Conservation (phyloP, 495 filamentous ascomycete genomes). For the Parathielavia hyrcaniae region DNA sequence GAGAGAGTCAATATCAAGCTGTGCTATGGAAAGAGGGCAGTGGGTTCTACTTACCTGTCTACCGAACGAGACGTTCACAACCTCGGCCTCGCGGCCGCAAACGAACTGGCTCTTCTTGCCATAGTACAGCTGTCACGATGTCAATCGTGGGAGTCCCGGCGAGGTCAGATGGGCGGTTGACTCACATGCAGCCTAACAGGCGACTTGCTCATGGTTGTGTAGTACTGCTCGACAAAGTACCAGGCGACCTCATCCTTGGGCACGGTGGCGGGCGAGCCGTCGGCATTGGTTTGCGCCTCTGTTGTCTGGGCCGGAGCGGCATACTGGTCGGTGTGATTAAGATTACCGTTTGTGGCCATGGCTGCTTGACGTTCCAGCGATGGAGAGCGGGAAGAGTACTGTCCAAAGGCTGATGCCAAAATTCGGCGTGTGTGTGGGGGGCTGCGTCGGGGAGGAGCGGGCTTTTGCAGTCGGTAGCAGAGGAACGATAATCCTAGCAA, state of each 20-base stretch:
- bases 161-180: slow-evolving; percentile 18
- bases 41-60: slow-evolving; percentile 58
- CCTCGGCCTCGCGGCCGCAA: slow-evolving; percentile 79
- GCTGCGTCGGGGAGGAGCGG: slow-evolving; percentile 4
- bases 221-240: slow-evolving; percentile 99
- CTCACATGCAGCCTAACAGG: slow-evolving; percentile 88
- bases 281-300: slow-evolving; percentile 19
- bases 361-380: slow-evolving; percentile 22
- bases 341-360: slow-evolving; percentile 48
- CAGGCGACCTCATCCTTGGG: slow-evolving; percentile 89
- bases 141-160: slow-evolving; percentile 1
- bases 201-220: slow-evolving; percentile 88
- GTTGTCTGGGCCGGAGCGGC: slow-evolving; percentile 23
- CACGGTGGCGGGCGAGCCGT: slow-evolving; percentile 29
- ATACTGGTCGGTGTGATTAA: slow-evolving; percentile 37
- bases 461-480: slow-evolving; percentile 1
- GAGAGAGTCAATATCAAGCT: slow-evolving; percentile 13
- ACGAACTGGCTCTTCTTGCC: slow-evolving; percentile 76
- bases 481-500: background rate
- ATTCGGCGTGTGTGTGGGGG: slow-evolving; percentile 17
- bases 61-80: slow-evolving; percentile 74
- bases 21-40: background rate
- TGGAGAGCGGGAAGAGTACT: slow-evolving; percentile 5
- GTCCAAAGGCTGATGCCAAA: slow-evolving; percentile 17
- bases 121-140: slow-evolving; percentile 58